A percentile compares a stretch with the other conserved stretches of the same genome.
These are phyloP conservation scores for Neoscytalidium dimidiatum DNA, from an alignment of 2,329 filamentous ascomycete genomes.

Conservation along the genomic window DNA sequence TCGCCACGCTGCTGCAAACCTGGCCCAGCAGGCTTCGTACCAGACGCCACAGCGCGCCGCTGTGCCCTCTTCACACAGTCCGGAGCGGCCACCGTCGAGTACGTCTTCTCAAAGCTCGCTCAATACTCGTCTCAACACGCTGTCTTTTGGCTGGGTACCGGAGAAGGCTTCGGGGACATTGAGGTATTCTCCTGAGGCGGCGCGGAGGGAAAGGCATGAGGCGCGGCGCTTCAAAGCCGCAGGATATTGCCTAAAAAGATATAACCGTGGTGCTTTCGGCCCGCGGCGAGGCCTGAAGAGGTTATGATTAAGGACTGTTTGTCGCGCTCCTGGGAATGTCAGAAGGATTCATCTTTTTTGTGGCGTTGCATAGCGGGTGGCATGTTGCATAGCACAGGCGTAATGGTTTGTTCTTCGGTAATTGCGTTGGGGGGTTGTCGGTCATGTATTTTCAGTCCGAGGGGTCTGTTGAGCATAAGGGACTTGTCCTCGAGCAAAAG, in stretches of 20 bases:
- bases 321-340: background rate
- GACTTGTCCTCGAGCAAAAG: background rate
- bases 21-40: constrained; percentile 25
- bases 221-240: constrained; percentile 36
- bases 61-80: constrained; percentile 25
- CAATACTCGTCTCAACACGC: constrained; percentile 25
- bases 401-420: background rate
- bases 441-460: background rate
- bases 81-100: constrained; percentile 31
- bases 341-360: background rate
- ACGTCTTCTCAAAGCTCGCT: constrained; percentile 32
- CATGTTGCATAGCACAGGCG: constrained; percentile 16
- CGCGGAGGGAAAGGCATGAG: constrained; percentile 34
- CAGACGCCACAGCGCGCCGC: constrained; percentile 29
- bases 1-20: background rate
- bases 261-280: constrained; percentile 40
- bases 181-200: constrained; percentile 29
- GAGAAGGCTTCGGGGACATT: constrained; percentile 28
- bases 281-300: constrained; percentile 36
- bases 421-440: background rate
- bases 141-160: constrained; percentile 24
- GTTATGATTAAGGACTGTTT: constrained; percentile 25
- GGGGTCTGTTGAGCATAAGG: background rate
- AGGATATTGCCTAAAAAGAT: constrained; percentile 34
- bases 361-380: constrained; percentile 5